These are phyloP conservation scores for Myxozyma neglecta DNA, from an alignment of 805 yeast species.

Conservation along the genomic window DNA sequence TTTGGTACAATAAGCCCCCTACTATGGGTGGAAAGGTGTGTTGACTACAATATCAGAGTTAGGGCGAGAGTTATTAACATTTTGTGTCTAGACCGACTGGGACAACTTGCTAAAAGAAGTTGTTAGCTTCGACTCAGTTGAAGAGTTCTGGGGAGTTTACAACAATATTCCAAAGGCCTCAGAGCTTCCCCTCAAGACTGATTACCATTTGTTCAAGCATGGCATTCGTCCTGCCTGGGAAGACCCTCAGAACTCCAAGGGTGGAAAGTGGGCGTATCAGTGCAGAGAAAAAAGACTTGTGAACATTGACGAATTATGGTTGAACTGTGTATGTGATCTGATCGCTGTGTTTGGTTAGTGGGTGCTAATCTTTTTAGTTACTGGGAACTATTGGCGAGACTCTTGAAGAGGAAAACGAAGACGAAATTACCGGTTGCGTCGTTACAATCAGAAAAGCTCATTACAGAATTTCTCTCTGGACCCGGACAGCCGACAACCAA, in stretches of 20 bases:
- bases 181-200: slow-evolving; percentile 88
- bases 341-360: neutral
- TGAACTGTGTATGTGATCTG: slow-evolving; percentile 53
- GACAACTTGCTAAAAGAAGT: slow-evolving; percentile 89
- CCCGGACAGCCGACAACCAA: slow-evolving; percentile 66
- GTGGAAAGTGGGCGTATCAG: slow-evolving; percentile 92
- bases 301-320: slow-evolving; percentile 87
- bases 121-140: slow-evolving; percentile 88
- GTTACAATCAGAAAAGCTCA: slow-evolving; percentile 81
- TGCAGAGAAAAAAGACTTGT: slow-evolving; percentile 57
- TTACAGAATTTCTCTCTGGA: slow-evolving; percentile 90
- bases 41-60: neutral
- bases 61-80: neutral
- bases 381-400: slow-evolving; percentile 94
- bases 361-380: slow-evolving; percentile 39
- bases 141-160: slow-evolving; percentile 98
- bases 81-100: slow-evolving; percentile 69
- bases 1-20: slow-evolving; percentile 97
- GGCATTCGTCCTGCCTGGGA: slow-evolving; percentile 99
- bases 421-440: slow-evolving; percentile 92
- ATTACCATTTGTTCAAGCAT: slow-evolving; percentile 91
- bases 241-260: slow-evolving; percentile 78
- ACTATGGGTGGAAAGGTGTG: slow-evolving; percentile 50
- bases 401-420: slow-evolving; percentile 72
- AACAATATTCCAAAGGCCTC: slow-evolving; percentile 90